Evolutionary conservation across 352 stramenopile species (phyloP).

Genomic region (Pythium oligandrum): DNA sequence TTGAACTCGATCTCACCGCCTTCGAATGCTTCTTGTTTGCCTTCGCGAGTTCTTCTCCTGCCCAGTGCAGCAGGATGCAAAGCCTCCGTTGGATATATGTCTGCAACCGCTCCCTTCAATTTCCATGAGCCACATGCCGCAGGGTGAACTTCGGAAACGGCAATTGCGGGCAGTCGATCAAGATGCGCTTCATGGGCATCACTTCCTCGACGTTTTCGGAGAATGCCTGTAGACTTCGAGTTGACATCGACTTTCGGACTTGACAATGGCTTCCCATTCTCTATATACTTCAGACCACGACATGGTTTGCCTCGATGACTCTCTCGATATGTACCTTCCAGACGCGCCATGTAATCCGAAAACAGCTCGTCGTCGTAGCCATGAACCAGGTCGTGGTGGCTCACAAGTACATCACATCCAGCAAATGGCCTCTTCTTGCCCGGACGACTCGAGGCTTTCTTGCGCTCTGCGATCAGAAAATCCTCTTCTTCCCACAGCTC

Average conservation of each 20-base stretch:
- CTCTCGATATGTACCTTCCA: conserved; percentile 7
- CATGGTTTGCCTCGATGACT: too few relatives aligned
- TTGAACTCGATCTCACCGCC: background rate
- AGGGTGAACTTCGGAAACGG: conserved; percentile 38
- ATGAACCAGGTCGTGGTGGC: conserved; percentile 59
- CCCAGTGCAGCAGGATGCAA: background rate
- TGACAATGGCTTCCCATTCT: conserved; percentile 5
- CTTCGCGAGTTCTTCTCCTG: conserved; percentile 11
- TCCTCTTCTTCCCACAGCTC: conserved; percentile 80
- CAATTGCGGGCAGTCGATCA: conserved; percentile 32
- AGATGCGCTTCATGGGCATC: background rate
- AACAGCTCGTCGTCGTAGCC: conserved; percentile 79
- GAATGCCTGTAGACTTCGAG: too few relatives aligned
- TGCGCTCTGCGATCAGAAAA: conserved; percentile 34
- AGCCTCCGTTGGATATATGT: conserved; percentile 5
- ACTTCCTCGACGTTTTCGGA: too few relatives aligned
- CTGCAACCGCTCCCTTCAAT: conserved; percentile 28
- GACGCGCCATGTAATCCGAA: conserved; percentile 30
- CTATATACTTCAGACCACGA: background rate
- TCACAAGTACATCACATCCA: conserved; percentile 32
- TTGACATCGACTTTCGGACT: conserved; percentile 2
- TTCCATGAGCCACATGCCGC: conserved; percentile 63
- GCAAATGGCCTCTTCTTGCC: conserved; percentile 35
- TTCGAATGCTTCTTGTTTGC: background rate
- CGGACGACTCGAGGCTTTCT: conserved; percentile 10